Conservation (phyloP, 1,284 basidiomycete genomes). For the Ganoderma lucidum region DNA sequence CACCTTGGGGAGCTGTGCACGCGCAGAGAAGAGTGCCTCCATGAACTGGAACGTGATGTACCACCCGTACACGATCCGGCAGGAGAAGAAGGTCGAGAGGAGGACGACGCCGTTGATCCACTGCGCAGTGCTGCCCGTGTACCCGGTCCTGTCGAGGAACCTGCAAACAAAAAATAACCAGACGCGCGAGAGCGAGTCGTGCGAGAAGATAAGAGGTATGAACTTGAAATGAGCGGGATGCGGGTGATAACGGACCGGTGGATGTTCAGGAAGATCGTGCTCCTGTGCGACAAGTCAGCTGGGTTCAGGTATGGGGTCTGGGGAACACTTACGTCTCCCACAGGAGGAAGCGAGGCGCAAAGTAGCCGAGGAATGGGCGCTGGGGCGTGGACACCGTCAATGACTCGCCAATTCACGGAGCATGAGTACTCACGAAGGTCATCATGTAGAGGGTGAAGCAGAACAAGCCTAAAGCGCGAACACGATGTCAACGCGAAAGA, state of each 20-base stretch:
- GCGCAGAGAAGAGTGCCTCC: conserved; percentile 56
- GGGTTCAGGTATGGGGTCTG: not conserved
- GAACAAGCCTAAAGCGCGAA: conserved; percentile 50
- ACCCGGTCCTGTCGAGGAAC: conserved; percentile 78
- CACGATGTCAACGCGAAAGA: not conserved
- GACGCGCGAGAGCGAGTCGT: not conserved
- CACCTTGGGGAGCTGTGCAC: conserved; percentile 54
- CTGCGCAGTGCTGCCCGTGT: conserved; percentile 71
- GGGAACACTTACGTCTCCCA: conserved; percentile 70
- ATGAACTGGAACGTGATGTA: conserved; percentile 73
- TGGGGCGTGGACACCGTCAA: conserved; percentile 36
- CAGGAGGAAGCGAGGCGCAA: conserved; percentile 71
- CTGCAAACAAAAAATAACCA: conserved; percentile 42
- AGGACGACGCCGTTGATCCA: conserved; percentile 71
- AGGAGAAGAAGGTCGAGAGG: conserved; percentile 67
- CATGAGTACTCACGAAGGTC: conserved; percentile 59
- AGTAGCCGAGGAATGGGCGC: conserved; percentile 80
- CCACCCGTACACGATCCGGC: conserved; percentile 71
- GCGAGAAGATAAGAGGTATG: not conserved
- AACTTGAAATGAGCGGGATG: too few relatives aligned
- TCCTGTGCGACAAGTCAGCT: conserved; percentile 46
- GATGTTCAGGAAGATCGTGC: conserved; percentile 81
- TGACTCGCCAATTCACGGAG: not conserved
- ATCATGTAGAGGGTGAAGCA: conserved; percentile 68
- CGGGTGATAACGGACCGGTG: conserved; percentile 60